phyloP scores from a whole-genome alignment of 139 green algal species.

The Chlorella sp. region DNA sequence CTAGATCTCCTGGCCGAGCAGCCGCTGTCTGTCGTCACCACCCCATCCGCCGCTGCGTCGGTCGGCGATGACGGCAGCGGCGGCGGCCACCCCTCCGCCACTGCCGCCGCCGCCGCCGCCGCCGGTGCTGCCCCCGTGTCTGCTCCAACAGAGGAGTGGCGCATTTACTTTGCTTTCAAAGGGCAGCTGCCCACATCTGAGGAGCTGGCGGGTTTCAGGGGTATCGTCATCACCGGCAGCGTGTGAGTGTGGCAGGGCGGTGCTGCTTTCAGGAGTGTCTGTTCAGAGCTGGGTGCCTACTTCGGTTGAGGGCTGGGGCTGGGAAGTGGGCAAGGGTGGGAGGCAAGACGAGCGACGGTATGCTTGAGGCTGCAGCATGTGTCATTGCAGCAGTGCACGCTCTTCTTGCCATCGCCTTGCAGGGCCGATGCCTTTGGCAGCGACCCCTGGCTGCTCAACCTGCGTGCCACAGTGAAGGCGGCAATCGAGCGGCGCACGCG shows the following conservation, averaged over 20 bases:
- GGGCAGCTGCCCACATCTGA: neutral
- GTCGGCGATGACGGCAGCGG: no score
- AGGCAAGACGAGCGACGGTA: no score
- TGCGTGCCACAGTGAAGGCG: neutral
- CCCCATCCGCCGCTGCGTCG: no score
- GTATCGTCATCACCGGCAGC: conserved; percentile 21
- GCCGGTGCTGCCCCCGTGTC: no score
- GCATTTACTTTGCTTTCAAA: neutral
- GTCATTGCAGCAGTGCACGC: no score
- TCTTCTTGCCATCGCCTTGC: neutral
- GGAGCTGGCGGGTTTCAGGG: neutral
- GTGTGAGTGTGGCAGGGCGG: conserved; percentile 2
- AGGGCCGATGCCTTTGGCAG: conserved; percentile 17
- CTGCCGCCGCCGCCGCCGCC: no score
- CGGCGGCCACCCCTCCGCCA: no score
- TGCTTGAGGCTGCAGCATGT: no score
- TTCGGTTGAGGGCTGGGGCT: neutral
- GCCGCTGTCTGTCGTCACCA: neutral
- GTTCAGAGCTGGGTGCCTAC: neutral
- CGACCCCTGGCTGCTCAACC: conserved; percentile 4
- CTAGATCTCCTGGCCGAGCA: conserved; percentile 11
- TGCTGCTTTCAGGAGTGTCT: no score
- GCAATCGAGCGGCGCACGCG: neutral
- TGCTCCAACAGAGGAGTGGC: conserved; percentile 19
- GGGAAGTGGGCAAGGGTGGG: neutral